Evolutionary conservation across 2,329 filamentous ascomycete genomes (phyloP), one percentile per base, ranked within the genome.

Genomic region (Colletotrichum incanum): DNA sequence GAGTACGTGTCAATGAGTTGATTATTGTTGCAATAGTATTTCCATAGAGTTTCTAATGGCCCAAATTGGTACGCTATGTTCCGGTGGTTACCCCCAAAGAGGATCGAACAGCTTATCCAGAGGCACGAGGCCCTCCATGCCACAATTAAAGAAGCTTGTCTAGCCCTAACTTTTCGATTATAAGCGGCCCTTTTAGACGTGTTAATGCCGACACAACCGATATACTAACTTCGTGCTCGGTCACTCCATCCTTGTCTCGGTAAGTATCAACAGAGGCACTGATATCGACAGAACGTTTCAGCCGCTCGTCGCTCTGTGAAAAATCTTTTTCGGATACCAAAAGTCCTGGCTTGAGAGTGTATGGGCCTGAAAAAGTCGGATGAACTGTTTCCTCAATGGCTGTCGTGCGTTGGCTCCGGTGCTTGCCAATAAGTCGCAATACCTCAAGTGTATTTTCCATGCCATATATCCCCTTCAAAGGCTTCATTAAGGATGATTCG

Each of bases 401-500:
- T 45, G 14, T 9, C n/a, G 43, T 20, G 43, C n/a, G 8, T 45
- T 45, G 43, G 20, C 20, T 16, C 43, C 43, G n/a, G 5, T 7
- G 3, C 5, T 45, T 41, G 12, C 12, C 3, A 4, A 45, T n/a
- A 7, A 16, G 8, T 45, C 18, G 43, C 16, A 45, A 45, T 5
- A 12, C 6, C 43, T n/a, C 20, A 3, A 20, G 9, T 8, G 16
- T 20, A 6, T 7, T 45, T n/a, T 45, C 43, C 20, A n/a, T 2
- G 43, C 8, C 2, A 45, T 7, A 2, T 2, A 1, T 14, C 7
- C 43, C 18, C 1, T 7, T 7, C 1, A 8, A 5, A 5, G 43
- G 2, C 8, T 45, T 45, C 3, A n/a, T 45, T 5, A n/a, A 18
- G 18, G 20, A 20, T 6, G 20, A n/a, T 6, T 45, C 43, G 20